phyloP scores from a whole-genome alignment of 495 filamentous ascomycete species.

The Penicillium ochrochloron region DNA sequence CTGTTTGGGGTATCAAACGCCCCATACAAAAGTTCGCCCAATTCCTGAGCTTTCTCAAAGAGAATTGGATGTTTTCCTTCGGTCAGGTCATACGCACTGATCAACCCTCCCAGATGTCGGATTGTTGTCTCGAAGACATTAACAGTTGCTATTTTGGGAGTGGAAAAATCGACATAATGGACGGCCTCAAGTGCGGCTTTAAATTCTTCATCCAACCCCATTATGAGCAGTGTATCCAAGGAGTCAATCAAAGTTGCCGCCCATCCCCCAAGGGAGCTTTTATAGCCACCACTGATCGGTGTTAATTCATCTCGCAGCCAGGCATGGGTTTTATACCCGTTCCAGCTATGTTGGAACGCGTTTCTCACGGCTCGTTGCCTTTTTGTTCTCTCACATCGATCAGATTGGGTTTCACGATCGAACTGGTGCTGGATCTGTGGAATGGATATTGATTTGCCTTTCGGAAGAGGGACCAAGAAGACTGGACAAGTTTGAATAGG shows the following conservation, averaged over 20 bases:
- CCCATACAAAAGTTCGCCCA: conserved; percentile 85
- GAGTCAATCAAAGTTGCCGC: conserved; percentile 63
- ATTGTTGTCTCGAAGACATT: conserved; percentile 89
- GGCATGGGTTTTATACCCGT: conserved; percentile 72
- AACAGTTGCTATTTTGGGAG: conserved; percentile 55
- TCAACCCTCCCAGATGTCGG: conserved; percentile 80
- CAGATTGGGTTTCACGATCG: conserved; percentile 41
- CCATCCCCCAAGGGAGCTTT: conserved; percentile 64
- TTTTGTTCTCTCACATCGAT: conserved; percentile 43
- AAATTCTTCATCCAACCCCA: conserved; percentile 65
- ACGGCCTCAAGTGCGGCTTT: conserved; percentile 59
- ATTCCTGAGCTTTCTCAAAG: conserved; percentile 81
- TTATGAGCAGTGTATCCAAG: conserved; percentile 66
- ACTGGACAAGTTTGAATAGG: conserved; percentile 13
- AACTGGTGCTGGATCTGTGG: conserved; percentile 59
- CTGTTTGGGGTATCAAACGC: conserved; percentile 95
- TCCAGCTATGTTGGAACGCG: conserved; percentile 75
- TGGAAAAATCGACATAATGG: conserved; percentile 58
- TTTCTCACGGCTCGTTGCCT: conserved; percentile 62
- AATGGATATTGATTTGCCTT: conserved; percentile 32
- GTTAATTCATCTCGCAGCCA: conserved; percentile 80
- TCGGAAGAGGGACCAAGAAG: conserved; percentile 6
- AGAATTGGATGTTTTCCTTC: conserved; percentile 64
- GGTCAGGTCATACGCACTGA: conserved; percentile 87
- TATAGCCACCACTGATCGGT: conserved; percentile 61